Percentiles rank a stretch among this genome's conserved stretches.
These are phyloP conservation scores for Trichoderma citrinoviride DNA, from an alignment of 2,329 filamentous ascomycete species.

Conservation along the genomic window DNA sequence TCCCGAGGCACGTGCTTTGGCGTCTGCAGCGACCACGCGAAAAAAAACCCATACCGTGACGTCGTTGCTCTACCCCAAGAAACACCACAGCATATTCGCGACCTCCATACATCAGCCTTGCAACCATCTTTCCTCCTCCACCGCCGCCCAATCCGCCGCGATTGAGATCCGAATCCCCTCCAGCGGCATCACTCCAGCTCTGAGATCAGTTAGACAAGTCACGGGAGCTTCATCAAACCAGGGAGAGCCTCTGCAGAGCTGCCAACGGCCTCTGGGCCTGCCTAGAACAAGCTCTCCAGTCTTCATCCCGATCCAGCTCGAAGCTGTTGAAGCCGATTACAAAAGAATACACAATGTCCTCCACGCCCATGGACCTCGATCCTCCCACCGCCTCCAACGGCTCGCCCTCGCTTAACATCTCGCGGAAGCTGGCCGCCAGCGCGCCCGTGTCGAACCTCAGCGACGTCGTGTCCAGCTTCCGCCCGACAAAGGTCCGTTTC, in stretches of 20 bases:
- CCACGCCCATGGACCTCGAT: slow-evolving; percentile 58
- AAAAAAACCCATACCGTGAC: slow-evolving; percentile 21
- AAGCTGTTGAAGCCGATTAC: not conserved
- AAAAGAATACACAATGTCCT: slow-evolving; percentile 54
- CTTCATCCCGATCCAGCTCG: not conserved
- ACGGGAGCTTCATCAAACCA: too few species aligned
- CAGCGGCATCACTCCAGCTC: too few species aligned
- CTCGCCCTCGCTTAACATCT: slow-evolving; percentile 49
- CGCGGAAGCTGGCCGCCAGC: slow-evolving; percentile 43
- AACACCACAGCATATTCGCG: not conserved
- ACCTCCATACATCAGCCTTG: not conserved
- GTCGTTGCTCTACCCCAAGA: slow-evolving; percentile 13
- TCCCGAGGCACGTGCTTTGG: slow-evolving; percentile 12
- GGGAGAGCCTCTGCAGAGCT: not conserved
- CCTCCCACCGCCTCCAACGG: slow-evolving; percentile 42
- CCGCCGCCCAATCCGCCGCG: not conserved
- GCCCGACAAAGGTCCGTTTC: slow-evolving; percentile 69
- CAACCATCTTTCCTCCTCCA: not conserved
- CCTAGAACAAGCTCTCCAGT: not conserved
- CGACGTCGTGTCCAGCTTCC: slow-evolving; percentile 74
- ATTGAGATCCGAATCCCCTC: not conserved
- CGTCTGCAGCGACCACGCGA: slow-evolving; percentile 2
- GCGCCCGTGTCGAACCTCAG: slow-evolving; percentile 63
- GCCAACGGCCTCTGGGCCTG: not conserved
- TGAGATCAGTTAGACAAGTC: too few species aligned